These are phyloP conservation scores for Tylopilus sp. DNA, from an alignment of 768 basidiomycete genomes.

Conservation along the genomic window DNA sequence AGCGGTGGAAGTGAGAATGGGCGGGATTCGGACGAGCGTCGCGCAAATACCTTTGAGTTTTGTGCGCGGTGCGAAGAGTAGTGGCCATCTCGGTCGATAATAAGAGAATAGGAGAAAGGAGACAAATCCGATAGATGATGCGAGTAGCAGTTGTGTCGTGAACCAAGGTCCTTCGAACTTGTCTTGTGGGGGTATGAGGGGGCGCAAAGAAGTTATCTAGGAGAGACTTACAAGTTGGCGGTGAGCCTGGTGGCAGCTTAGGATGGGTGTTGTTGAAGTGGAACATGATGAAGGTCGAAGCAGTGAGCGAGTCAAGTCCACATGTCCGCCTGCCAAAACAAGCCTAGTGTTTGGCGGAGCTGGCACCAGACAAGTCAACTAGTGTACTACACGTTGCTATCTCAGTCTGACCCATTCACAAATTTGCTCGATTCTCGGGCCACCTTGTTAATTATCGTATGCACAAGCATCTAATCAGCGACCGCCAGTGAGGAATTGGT, in stretches of 20 bases:
- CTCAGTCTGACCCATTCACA: too few relatives aligned
- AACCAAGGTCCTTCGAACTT: conserved; percentile 96
- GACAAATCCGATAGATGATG: conserved; percentile 68
- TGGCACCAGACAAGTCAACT: too few relatives aligned
- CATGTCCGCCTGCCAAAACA: not conserved
- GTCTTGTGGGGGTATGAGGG: conserved; percentile 37
- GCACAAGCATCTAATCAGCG: too few relatives aligned
- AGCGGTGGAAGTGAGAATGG: not conserved
- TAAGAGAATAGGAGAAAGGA: conserved; percentile 90
- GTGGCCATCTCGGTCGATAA: conserved; percentile 81
- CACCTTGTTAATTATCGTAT: too few relatives aligned
- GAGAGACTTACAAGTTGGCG: conserved; percentile 53
- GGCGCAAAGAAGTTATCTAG: not conserved
- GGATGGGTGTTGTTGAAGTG: conserved; percentile 34
- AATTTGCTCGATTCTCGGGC: too few relatives aligned
- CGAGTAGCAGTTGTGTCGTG: conserved; percentile 81
- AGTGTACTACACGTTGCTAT: too few relatives aligned
- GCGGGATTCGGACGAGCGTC: not conserved
- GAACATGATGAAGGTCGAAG: not conserved
- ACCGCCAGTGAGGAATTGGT: too few relatives aligned
- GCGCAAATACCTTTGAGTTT: conserved; percentile 78
- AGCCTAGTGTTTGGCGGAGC: not conserved
- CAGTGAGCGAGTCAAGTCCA: not conserved
- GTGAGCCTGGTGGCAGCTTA: conserved; percentile 57
- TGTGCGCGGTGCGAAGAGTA: conserved; percentile 89